A percentile compares a stretch with the other conserved stretches of the same genome.
These are phyloP conservation scores for Colletotrichum spinosum DNA, from an alignment of 2,329 filamentous ascomycete genomes.

Conservation along the genomic window DNA sequence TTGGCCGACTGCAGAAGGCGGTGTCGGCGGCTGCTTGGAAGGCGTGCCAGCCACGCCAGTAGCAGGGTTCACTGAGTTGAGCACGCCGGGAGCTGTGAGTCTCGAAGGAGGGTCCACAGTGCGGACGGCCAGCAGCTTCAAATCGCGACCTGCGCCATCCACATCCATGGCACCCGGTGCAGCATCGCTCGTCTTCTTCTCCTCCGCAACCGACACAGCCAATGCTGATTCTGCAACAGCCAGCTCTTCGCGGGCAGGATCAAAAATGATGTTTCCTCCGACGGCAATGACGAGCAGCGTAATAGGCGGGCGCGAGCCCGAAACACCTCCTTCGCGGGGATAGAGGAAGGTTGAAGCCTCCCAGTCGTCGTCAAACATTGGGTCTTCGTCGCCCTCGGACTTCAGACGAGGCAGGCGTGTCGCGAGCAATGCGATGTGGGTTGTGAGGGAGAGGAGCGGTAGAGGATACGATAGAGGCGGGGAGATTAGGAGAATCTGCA, in stretches of 20 bases:
- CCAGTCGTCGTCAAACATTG: slow-evolving; percentile 99
- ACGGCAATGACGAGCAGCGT: slow-evolving; percentile 92
- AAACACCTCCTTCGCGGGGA: slow-evolving; percentile 57
- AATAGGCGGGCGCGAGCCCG: slow-evolving; percentile 76
- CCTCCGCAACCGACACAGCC: slow-evolving; percentile 81
- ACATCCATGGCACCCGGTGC: slow-evolving; percentile 53
- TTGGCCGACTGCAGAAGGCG: slow-evolving; percentile 62
- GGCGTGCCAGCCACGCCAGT: slow-evolving; percentile 54
- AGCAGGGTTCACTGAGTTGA: slow-evolving; percentile 71
- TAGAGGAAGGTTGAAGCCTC: slow-evolving; percentile 84
- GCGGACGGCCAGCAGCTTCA: slow-evolving; percentile 75
- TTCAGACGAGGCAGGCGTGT: slow-evolving; percentile 86
- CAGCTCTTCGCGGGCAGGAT: slow-evolving; percentile 90
- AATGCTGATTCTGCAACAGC: slow-evolving; percentile 91
- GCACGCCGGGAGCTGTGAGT: slow-evolving; percentile 77
- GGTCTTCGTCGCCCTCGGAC: slow-evolving; percentile 93
- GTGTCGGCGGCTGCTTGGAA: slow-evolving; percentile 52
- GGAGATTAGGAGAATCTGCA: slow-evolving; percentile 90
- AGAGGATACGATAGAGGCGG: slow-evolving; percentile 92
- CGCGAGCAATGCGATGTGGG: slow-evolving; percentile 90
- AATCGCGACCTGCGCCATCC: slow-evolving; percentile 53
- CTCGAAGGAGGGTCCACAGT: slow-evolving; percentile 81
- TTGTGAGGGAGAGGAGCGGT: slow-evolving; percentile 90
- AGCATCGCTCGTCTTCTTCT: slow-evolving; percentile 40
- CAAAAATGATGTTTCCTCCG: slow-evolving; percentile 91